phyloP scores from a whole-genome alignment of 2,329 filamentous ascomycete species.

The Claviceps humidiphila region DNA sequence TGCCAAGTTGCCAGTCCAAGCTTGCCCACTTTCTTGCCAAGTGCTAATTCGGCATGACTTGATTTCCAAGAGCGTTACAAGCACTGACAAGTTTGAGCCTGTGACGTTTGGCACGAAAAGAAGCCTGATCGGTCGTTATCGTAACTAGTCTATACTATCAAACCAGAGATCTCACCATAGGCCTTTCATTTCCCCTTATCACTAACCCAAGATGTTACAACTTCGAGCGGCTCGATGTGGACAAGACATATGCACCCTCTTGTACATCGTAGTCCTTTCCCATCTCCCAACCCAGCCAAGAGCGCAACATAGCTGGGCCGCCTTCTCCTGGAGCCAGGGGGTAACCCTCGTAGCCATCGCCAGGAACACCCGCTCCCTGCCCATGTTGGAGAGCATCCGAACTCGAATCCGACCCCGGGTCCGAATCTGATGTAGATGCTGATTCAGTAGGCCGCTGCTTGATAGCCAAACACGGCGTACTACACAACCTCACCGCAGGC shows the following conservation, averaged over 20 bases:
- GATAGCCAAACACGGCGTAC: conserved; percentile 56
- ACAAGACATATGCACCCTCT: conserved; percentile 46
- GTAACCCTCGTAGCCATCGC: conserved; percentile 51
- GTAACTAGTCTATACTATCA: too few relatives aligned
- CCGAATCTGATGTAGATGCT: too few relatives aligned
- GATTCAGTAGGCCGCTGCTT: conserved; percentile 25
- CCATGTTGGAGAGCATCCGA: conserved; percentile 32
- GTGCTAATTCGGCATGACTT: too few relatives aligned
- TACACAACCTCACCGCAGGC: conserved; percentile 53
- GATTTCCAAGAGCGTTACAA: too few relatives aligned
- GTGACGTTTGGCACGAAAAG: too few relatives aligned
- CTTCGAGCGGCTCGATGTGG: conserved; percentile 13
- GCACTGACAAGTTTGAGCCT: too few relatives aligned
- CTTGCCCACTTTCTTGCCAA: too few relatives aligned
- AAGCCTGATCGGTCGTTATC: too few relatives aligned
- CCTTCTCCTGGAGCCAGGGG: conserved; percentile 54
- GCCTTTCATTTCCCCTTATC: too few relatives aligned
- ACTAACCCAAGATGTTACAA: conserved; percentile 11
- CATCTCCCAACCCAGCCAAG: conserved; percentile 67
- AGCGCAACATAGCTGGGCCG: conserved; percentile 52
- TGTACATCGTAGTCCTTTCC: conserved; percentile 58
- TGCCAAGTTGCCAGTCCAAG: too few relatives aligned
- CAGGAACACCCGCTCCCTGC: conserved; percentile 51
- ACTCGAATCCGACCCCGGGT: conserved; percentile 7
- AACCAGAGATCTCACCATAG: too few relatives aligned